Base-by-base conservation (phyloP, 2,329 filamentous ascomycete genomes). In the Penicillium sp. region DNA sequence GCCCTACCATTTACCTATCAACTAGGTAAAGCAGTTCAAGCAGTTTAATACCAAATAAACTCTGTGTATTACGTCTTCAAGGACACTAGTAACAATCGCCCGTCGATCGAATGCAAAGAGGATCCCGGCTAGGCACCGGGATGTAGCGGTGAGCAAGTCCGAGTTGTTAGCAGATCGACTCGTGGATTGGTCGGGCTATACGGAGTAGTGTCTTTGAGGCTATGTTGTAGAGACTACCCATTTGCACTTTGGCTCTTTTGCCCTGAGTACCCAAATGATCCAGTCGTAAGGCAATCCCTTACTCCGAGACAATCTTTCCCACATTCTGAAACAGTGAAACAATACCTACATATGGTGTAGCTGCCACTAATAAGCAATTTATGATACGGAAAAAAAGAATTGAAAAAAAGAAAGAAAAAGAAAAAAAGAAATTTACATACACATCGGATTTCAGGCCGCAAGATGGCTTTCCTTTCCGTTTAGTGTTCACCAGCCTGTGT, bases 131-230 rank as follows among this genome's bases (percentile, higher is more conserved):
- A 40, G 14, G 14, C 40, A 18, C 16, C 29, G 20, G 31, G 20
- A 52, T 32, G 16, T 52, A 37, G 50, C 50, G 50, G 50, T 52
- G 50, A 52, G 50, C 22, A 40, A 43, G 13, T 18, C 32, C 32
- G 22, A 52, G 31, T 29, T 44, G 26, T 20, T 13, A n/a, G 9
- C 31, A 11, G 22, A 29, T 11, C 10, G 22, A 48, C 22, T 48
- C 18, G 6, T 26, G 22, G 13, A 16, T 35, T 20, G 18, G 13
- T 48, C 24, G 38, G 16, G 32, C 14, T 38, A 18, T 14, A 34
- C 32, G n/a, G n/a, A n/a, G 32, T 16, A 40, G 11, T 24, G 14
- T 24, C 7, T 40, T n/a, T n/a, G n/a, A n/a, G n/a, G n/a, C n/a
- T n/a, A n/a, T n/a, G n/a, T n/a, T n/a, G n/a, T n/a, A n/a, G n/a